These are phyloP conservation scores for Exophiala xenobiotica DNA, from an alignment of 2,329 filamentous ascomycete species.

Conservation along the genomic window DNA sequence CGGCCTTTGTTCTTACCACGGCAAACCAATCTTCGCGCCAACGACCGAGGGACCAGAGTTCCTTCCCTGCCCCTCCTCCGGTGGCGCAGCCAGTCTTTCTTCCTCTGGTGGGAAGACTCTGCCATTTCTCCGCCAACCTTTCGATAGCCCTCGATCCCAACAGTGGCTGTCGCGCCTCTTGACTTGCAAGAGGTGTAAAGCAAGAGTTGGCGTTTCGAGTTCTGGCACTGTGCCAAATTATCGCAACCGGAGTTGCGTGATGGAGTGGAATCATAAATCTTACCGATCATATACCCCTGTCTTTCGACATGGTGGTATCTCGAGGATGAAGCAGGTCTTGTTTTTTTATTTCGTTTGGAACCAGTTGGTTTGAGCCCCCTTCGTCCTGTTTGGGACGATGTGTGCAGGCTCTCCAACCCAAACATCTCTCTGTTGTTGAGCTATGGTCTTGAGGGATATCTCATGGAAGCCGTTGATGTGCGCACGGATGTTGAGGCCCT, in stretches of 20 bases:
- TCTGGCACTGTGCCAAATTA: conserved; percentile 24
- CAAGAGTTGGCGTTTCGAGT: conserved; percentile 21
- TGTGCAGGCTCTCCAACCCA: conserved; percentile 22
- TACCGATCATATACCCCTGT: conserved; percentile 26
- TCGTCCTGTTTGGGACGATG: conserved; percentile 14
- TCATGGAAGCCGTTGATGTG: conserved; percentile 25
- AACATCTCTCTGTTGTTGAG: conserved; percentile 23
- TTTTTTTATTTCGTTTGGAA: conserved; percentile 14
- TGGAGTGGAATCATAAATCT: conserved; percentile 33
- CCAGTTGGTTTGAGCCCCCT: conserved; percentile 21
- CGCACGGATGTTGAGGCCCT: conserved; percentile 27
- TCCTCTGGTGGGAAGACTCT: conserved; percentile 12
- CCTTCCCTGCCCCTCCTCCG: conserved; percentile 33
- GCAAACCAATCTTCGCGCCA: conserved; percentile 10
- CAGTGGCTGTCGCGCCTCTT: conserved; percentile 24
- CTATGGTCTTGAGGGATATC: conserved; percentile 27
- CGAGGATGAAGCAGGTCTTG: conserved; percentile 32
- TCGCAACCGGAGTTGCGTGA: conserved; percentile 32
- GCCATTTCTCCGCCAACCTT: conserved; percentile 23
- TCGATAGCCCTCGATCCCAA: conserved; percentile 24
- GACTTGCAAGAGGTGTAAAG: conserved; percentile 18
- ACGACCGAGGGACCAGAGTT: conserved; percentile 30
- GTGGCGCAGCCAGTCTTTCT: conserved; percentile 23
- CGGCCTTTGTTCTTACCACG: neutral
- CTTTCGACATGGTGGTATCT: conserved; percentile 21